These are phyloP conservation scores for Dactylis glomerata DNA, from an alignment of 176 grass and related monocot species.

Conservation along the genomic window DNA sequence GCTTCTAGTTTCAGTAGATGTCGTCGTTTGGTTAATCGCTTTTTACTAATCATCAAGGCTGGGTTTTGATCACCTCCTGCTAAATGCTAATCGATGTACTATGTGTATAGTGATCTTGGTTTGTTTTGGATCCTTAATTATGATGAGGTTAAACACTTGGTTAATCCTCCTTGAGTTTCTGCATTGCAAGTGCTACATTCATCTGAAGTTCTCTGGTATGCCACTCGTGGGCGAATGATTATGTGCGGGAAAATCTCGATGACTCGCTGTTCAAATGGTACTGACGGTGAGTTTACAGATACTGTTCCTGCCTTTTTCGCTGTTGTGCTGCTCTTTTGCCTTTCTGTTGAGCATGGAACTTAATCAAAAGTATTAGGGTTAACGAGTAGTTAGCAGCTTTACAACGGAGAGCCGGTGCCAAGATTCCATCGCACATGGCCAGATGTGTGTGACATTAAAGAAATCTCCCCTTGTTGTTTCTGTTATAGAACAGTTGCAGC, in stretches of 20 bases:
- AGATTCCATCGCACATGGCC: slow-evolving; percentile 57
- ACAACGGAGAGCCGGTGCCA: slow-evolving; percentile 32
- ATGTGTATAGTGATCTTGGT: slow-evolving; percentile 42
- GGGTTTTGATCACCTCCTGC: slow-evolving; percentile 51
- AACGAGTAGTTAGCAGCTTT: slow-evolving; percentile 19
- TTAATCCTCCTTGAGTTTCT: slow-evolving; percentile 8
- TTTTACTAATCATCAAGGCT: slow-evolving; percentile 38
- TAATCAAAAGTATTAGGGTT: slow-evolving; percentile 29
- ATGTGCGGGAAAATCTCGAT: background rate
- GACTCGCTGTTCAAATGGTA: background rate
- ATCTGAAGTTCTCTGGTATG: background rate
- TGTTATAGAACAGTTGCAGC: slow-evolving; percentile 7
- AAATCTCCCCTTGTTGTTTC: slow-evolving; percentile 29
- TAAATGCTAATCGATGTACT: slow-evolving; percentile 35
- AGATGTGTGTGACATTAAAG: slow-evolving; percentile 40
- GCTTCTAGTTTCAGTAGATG: background rate
- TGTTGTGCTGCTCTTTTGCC: slow-evolving; percentile 14
- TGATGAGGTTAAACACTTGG: background rate
- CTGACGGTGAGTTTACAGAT: background rate
- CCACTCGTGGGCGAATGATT: background rate
- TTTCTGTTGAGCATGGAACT: slow-evolving; percentile 38
- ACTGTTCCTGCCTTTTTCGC: background rate
- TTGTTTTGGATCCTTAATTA: slow-evolving; percentile 1
- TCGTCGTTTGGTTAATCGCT: slow-evolving; percentile 30
- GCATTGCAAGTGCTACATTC: slow-evolving; percentile 7